phyloP scores from a whole-genome alignment of 2,329 filamentous ascomycete species.

The Golovinomyces cichoracearum region DNA sequence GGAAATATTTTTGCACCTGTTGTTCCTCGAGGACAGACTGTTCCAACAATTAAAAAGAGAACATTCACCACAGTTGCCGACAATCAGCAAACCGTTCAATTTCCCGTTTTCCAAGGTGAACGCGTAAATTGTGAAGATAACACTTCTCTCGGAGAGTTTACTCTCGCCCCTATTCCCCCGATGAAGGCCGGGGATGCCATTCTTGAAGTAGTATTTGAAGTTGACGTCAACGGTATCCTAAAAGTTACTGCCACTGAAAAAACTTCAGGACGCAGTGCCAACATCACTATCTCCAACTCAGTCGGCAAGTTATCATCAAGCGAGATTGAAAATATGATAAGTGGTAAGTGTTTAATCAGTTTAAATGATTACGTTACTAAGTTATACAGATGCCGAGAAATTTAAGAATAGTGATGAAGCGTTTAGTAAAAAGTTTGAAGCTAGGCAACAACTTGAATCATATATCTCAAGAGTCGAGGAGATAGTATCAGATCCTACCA shows the following conservation, averaged over 20 bases:
- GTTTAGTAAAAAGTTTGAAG: slow-evolving; percentile 98
- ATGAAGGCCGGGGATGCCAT: slow-evolving; percentile 90
- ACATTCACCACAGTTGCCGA: slow-evolving; percentile 62
- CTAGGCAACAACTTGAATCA: slow-evolving; percentile 94
- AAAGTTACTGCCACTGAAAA: slow-evolving; percentile 99
- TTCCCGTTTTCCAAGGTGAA: slow-evolving; percentile 53
- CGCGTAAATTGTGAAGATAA: slow-evolving; percentile 97
- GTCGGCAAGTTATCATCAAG: slow-evolving; percentile 86
- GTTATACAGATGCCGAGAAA: slow-evolving; percentile 53
- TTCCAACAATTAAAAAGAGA: slow-evolving; percentile 54
- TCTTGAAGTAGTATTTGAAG: slow-evolving; percentile 94
- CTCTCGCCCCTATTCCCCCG: slow-evolving; percentile 44
- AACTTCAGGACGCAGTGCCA: slow-evolving; percentile 87
- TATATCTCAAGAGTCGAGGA: slow-evolving; percentile 98
- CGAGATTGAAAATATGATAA: slow-evolving; percentile 98
- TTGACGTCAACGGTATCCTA: slow-evolving; percentile 98
- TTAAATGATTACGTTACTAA: slow-evolving; percentile 3
- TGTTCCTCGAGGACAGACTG: slow-evolving; percentile 51
- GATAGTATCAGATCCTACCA: slow-evolving; percentile 86
- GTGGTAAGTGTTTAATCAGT: slow-evolving; percentile 25
- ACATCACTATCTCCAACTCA: slow-evolving; percentile 99
- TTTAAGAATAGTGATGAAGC: slow-evolving; percentile 97
- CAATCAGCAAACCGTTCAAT: slow-evolving; percentile 8
- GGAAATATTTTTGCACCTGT: slow-evolving; percentile 96
- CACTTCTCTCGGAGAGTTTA: slow-evolving; percentile 93